Base-by-base conservation (phyloP, 345 rosid genomes). In the Brassica juncea region DNA sequence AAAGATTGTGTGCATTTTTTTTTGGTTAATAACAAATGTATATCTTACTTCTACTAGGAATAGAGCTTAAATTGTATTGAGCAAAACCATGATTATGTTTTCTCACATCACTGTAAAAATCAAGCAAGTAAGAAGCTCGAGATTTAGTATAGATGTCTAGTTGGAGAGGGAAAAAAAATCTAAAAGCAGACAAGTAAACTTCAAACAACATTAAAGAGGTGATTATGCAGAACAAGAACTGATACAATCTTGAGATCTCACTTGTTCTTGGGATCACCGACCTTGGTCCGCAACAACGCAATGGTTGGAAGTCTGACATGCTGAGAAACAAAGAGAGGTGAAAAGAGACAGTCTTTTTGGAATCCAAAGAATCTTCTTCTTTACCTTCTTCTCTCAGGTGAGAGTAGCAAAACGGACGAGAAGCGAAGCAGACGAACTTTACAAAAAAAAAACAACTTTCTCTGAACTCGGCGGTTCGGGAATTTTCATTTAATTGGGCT, bases 241-340 rank as follows among this genome's bases (percentile, higher is more conserved):
- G 6, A n/a, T 55, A 72, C 62, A 61, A 82, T 39, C 59, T 76
- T 31, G 37, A 65, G 60, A 28, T 14, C 85, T 91, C 81, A 94
- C 67, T 90, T 94, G 92, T 89, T 92, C 96, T 89, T 93, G 32
- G 98, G 93, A 58, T 95, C 98, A 70, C 92, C 81, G 3, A 98
- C 99, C 91, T 95, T 95, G 15, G 96, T 86, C 19, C 19, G 19
- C 19, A 19, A 19, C 19, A 19, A 19, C 19, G 19, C 19, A 19
- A 19, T 19, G 19, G 19, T 19, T 19, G 19, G 19, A 19, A 19
- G 19, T 19, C 19, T 19, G 19, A 19, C 19, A 19, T 19, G 19
- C 19, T 19, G 19, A 19, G 19, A 19, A 19, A 19, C 19, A 19
- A 19, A 19, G 19, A 19, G 19, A 19, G 19, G 19, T 19, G 19